phyloP scores from a whole-genome alignment of 108 stramenopile species.

The Fragilaria crotonensis region DNA sequence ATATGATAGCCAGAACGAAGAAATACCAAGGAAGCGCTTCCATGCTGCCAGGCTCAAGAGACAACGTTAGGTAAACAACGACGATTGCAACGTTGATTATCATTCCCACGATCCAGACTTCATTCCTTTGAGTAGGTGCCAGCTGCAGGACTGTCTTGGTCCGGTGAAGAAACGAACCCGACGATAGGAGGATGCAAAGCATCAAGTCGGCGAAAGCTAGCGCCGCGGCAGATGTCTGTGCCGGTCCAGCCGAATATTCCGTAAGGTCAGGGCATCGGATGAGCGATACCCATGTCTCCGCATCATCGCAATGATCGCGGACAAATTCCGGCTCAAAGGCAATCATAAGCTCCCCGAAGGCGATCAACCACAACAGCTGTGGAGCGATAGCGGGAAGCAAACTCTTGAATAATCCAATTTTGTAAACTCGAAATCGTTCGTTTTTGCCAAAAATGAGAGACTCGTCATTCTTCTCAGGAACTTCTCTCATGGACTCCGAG shows the following conservation, averaged over 20 bases:
- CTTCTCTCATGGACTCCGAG: constrained; percentile 55
- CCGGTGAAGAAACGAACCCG: constrained; percentile 57
- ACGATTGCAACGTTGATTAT: constrained; percentile 23
- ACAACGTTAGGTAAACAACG: constrained; percentile 29
- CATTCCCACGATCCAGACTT: constrained; percentile 37
- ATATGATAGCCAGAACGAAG: constrained; percentile 33
- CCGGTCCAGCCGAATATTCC: constrained; percentile 44
- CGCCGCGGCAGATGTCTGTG: constrained; percentile 36
- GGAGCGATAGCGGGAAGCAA: constrained; percentile 52
- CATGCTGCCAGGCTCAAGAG: constrained; percentile 29
- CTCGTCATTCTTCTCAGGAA: constrained; percentile 76
- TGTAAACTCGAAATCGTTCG: constrained; percentile 39
- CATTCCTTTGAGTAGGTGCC: constrained; percentile 59
- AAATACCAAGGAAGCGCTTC: constrained; percentile 63
- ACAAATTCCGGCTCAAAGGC: constrained; percentile 28
- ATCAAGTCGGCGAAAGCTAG: constrained; percentile 50
- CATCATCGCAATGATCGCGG: constrained; percentile 4
- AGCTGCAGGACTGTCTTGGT: constrained; percentile 44
- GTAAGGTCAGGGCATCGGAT: constrained; percentile 59
- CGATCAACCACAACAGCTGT: constrained; percentile 61
- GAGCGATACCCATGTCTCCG: constrained; percentile 26
- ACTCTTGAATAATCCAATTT: constrained; percentile 36
- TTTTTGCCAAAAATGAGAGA: constrained; percentile 51
- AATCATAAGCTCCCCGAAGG: constrained; percentile 46
- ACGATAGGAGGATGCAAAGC: constrained; percentile 44